Conservation (phyloP, 1,139 yeast genomes). For the Yamadazyma atmosphaerica region DNA sequence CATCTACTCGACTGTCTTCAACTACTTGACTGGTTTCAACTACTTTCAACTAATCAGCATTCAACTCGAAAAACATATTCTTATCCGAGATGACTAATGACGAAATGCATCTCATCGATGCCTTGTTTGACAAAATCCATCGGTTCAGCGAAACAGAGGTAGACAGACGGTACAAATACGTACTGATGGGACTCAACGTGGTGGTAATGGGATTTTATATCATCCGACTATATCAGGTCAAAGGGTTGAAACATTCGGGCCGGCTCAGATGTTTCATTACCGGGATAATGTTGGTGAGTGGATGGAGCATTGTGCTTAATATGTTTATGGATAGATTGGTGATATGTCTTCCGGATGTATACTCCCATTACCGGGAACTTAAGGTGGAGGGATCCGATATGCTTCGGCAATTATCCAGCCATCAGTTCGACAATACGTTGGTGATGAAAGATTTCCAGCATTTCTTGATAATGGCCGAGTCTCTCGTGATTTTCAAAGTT, state of each 20-base stretch:
- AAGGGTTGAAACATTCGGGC: background rate
- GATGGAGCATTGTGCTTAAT: background rate
- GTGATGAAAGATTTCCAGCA: background rate
- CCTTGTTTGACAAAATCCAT: background rate
- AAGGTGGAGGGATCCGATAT: background rate
- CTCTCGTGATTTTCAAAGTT: background rate
- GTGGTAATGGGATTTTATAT: background rate
- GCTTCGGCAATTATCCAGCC: background rate
- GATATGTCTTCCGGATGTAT: background rate
- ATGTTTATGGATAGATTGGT: background rate
- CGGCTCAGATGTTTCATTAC: background rate
- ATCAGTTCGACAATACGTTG: background rate
- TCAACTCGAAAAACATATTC: too few species aligned
- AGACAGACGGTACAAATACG: background rate
- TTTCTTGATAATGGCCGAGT: background rate
- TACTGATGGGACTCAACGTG: background rate
- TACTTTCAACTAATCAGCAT: too few species aligned
- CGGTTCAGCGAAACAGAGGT: background rate
- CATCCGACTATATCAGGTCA: background rate
- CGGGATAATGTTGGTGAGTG: background rate
- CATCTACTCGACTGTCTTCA: too few species aligned
- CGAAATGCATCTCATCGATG: too few species aligned
- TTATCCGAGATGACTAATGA: background rate
- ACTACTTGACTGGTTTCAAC: too few species aligned
- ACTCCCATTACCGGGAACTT: background rate